A percentile compares a stretch with the other conserved stretches of the same genome.
Conservation (phyloP, 108 stramenopile genomes). For the Epithemia pelagica region DNA sequence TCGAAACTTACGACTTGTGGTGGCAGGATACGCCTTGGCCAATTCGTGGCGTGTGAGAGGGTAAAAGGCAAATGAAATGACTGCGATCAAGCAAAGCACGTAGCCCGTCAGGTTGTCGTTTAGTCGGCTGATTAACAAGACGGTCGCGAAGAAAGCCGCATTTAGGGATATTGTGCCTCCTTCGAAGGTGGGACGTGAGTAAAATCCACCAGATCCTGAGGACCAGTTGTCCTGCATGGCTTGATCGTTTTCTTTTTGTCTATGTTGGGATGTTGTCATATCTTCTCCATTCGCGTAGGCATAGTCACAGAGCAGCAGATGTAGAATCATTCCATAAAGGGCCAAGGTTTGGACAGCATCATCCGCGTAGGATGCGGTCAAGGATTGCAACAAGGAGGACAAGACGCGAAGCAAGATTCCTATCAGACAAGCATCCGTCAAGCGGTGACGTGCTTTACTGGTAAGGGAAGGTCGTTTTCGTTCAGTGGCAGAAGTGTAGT, state of each 20-base stretch:
- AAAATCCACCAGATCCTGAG: slow-evolving; percentile 2
- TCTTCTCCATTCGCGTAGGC: slow-evolving; percentile 43
- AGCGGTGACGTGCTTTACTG: slow-evolving; percentile 25
- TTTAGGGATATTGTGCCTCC: slow-evolving; percentile 69
- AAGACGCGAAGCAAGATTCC: slow-evolving; percentile 43
- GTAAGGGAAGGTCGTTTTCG: slow-evolving; percentile 4
- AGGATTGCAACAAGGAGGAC: slow-evolving; percentile 41
- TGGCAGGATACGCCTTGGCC: slow-evolving; percentile 21
- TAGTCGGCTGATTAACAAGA: slow-evolving; percentile 56
- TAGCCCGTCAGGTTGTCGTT: slow-evolving; percentile 35
- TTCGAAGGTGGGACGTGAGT: slow-evolving; percentile 45
- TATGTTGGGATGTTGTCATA: background rate
- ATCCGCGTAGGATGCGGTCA: slow-evolving; percentile 72
- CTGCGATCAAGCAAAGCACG: slow-evolving; percentile 41
- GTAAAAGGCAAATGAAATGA: slow-evolving; percentile 68
- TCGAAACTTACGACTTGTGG: slow-evolving; percentile 24
- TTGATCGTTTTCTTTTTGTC: background rate
- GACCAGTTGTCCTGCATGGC: background rate
- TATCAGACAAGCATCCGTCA: slow-evolving; percentile 44
- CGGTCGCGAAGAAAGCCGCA: slow-evolving; percentile 65
- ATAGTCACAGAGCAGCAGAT: slow-evolving; percentile 65
- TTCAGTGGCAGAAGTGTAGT: background rate
- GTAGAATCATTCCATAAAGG: slow-evolving; percentile 45
- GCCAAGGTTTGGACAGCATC: slow-evolving; percentile 69
- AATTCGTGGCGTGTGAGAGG: slow-evolving; percentile 49